Base-by-base conservation (phyloP, 1,284 basidiomycete genomes). In the Afroboletus lepidellus region DNA sequence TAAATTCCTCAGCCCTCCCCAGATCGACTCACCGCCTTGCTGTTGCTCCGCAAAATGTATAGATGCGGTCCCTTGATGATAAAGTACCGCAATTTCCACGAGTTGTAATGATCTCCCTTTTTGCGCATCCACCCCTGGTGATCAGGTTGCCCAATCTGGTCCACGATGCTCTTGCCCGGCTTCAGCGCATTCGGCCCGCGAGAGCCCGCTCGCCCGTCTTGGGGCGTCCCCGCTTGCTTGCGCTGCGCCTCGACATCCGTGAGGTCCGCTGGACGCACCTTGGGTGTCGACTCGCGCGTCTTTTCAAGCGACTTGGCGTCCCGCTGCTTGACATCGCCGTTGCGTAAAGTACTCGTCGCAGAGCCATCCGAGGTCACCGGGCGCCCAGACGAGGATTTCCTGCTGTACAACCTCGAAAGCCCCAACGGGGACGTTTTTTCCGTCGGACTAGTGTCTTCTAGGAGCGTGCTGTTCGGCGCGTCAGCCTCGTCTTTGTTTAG, bases 61-160 rank as follows among this genome's bases (percentile, higher is more conserved):
- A 98, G 63, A 73, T 96, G 88, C 1, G 86, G 79, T 0, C 93
- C 96, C 72, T 98, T 97, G 65, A 99, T 82, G n/a, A 97, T 85
- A 60, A 97, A 92, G 74, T 92, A 99, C 43, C 96, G 78, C 61
- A 81, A 69, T 74, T 98, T 98, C 97, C 96, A 99, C 15, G 81
- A 80, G 64, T 92, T 94, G 72, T 98, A 98, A 54, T 88, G 78
- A 50, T 98, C 96, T 18, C 93, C 92, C 73, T 87, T 92, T 80
- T 99, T 99, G 69, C 90, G 82, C 85, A 99, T 89, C 89, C 93
- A 98, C 9, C 97, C 94, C 23, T 80, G 76, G 67, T 91, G 85
- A 72, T 98, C 94, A 15, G 92, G 85, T 37, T 80, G 81, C 15
- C 94, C 94, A 57, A 98, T 94, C 72, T 94, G 90, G 56, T 91